Base-by-base conservation (phyloP, 371 early-diverging fungal genomes). In the Mortierella sp. region DNA sequence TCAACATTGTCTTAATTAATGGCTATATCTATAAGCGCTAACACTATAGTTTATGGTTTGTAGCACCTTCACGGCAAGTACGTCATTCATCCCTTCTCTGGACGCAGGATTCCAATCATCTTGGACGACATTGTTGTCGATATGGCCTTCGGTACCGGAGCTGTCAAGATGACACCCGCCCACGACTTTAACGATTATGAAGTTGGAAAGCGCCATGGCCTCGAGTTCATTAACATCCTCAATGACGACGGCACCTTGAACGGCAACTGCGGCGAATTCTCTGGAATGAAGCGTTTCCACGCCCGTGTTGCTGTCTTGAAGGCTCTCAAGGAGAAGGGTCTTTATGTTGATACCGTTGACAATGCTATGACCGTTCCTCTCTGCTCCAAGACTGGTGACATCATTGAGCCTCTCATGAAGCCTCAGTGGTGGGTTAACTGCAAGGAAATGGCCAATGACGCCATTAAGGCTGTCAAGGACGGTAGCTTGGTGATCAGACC, bases 361-460 rank as follows among this genome's bases (percentile, higher is more conserved):
- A 96, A 99, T 88, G 91, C 95, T 51, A 99, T 99, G 97, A 88
- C 87, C 32, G 89, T 99, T 9, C 99, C 99, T 43, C 87, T 96
- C 42, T 99, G 98, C 86, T 83, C 88, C 71, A 94, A 98, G 84
- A 96, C 99, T 40, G 93, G 94, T 35, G 99, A 99, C 87, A 87
- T 99, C 34, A 96, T 99, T 59, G 99, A 99, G 87, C 99, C 99
- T 22, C 76, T 97, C 70, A 89, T 99, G 91, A 98, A 98, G 89
- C 98, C 98, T 57, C 99, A 99, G 86, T 99, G 99, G 99, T 99
- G 96, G 95, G 94, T 98, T 63, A 90, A 93, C 85, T 98, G 98
- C 90, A 84, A 95, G 78, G 91, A 86, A 53, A 96, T 99, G 93
- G 99, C 99, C 23, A 85, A 87, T 42, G 90, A 88, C 5, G 97